Percentiles rank a stretch among this genome's conserved stretches.
These are phyloP conservation scores for Metschnikowia koreensis DNA, from an alignment of 805 yeast genomes.

Conservation along the genomic window DNA sequence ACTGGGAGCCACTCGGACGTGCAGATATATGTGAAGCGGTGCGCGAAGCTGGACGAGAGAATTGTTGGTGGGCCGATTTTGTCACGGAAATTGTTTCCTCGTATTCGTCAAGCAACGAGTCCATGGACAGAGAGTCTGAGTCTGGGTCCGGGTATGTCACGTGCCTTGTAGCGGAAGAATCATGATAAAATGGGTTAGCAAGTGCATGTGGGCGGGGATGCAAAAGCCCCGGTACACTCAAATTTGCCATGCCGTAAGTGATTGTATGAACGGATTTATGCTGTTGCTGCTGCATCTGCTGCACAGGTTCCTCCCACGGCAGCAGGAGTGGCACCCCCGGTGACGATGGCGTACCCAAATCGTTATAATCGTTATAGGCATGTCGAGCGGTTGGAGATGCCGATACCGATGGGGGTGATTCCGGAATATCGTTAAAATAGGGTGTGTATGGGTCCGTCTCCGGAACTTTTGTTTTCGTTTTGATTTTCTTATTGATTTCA, in stretches of 20 bases:
- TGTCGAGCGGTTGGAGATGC: conserved; percentile 29
- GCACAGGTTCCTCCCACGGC: too few species aligned
- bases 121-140: conserved; percentile 30
- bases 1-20: too few species aligned
- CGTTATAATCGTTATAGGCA: background rate
- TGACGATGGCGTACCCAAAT: background rate
- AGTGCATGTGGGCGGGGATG: background rate
- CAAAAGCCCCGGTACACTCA: conserved; percentile 11
- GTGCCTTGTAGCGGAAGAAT: background rate
- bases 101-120: conserved; percentile 43
- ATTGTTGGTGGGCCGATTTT: conserved; percentile 22
- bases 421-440: conserved; percentile 35
- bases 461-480: too few species aligned
- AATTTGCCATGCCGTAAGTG: conserved; percentile 31
- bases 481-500: too few species aligned
- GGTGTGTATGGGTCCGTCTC: conserved; percentile 9
- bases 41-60: conserved; percentile 29
- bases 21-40: conserved; percentile 24
- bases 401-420: conserved; percentile 45
- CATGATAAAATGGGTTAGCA: conserved; percentile 2
- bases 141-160: conserved; percentile 1
- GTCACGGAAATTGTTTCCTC: conserved; percentile 40
- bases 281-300: too few species aligned
- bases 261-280: too few species aligned
- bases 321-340: too few species aligned